These are phyloP conservation scores for Saccharomycopsis javanensis DNA, from an alignment of 805 yeast species.

Conservation along the genomic window DNA sequence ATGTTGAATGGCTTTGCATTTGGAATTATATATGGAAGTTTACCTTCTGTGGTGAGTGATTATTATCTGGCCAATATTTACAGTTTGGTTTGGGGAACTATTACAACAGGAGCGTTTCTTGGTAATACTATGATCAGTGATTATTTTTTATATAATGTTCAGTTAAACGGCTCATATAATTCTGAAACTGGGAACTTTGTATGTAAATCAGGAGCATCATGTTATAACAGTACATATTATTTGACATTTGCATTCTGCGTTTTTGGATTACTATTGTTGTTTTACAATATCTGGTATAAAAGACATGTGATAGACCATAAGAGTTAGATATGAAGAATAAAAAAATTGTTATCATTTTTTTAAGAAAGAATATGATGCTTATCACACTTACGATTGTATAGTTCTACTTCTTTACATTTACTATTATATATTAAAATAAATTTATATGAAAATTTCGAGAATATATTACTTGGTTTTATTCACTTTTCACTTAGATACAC, in stretches of 20 bases:
- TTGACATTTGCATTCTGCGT: slow-evolving; percentile 23
- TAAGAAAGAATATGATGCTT: too few species aligned
- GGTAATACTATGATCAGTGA: slow-evolving; percentile 45
- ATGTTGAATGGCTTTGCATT: slow-evolving; percentile 52
- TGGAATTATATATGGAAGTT: slow-evolving; percentile 63
- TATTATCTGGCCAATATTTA: slow-evolving; percentile 57
- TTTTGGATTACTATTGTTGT: slow-evolving; percentile 20
- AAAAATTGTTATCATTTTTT: too few species aligned
- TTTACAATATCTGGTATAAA: slow-evolving; percentile 22
- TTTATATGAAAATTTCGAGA: neutral
- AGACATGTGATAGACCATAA: slow-evolving; percentile 3
- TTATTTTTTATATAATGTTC: slow-evolving; percentile 47
- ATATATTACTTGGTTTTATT: neutral
- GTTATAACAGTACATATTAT: slow-evolving; percentile 39
- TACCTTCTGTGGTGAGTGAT: slow-evolving; percentile 70
- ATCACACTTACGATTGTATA: too few species aligned
- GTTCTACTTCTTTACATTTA: too few species aligned
- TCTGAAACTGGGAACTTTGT: slow-evolving; percentile 31
- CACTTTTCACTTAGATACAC: too few species aligned
- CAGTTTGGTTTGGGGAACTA: slow-evolving; percentile 68
- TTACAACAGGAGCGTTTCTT: slow-evolving; percentile 60
- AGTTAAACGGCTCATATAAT: slow-evolving; percentile 32
- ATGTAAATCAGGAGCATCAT: slow-evolving; percentile 35
- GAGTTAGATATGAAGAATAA: too few species aligned
- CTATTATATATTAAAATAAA: too few species aligned